Conservation (phyloP, 495 filamentous ascomycete species). For the Penicillium subrubescens region DNA sequence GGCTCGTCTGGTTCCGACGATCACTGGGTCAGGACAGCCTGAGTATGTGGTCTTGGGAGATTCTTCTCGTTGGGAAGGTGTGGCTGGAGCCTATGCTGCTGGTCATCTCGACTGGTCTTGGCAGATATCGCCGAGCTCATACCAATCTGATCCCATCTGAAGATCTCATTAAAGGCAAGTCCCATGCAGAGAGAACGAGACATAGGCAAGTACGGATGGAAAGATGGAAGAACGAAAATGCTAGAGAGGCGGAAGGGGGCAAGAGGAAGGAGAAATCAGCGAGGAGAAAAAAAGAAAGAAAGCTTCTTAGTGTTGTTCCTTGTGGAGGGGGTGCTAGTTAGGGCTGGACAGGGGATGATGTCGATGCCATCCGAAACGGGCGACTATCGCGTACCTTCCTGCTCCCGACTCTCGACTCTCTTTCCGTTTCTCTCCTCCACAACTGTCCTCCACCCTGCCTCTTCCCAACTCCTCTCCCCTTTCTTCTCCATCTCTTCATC, state of each 20-base stretch:
- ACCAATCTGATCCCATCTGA: background rate
- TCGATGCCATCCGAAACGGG: background rate
- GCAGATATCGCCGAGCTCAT: constrained; percentile 41
- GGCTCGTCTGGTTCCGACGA: constrained; percentile 56
- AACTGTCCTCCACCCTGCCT: background rate
- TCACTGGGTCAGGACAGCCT: constrained; percentile 62
- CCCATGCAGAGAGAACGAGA: background rate
- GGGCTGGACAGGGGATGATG: background rate
- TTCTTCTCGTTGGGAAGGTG: constrained; percentile 51
- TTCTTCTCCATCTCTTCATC: background rate
- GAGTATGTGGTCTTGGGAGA: constrained; percentile 54
- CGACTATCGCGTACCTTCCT: constrained; percentile 2
- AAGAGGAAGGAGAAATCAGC: background rate
- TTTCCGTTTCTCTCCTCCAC: background rate
- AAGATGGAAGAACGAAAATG: background rate
- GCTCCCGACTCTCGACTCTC: background rate
- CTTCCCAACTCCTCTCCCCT: background rate
- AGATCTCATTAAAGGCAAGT: background rate
- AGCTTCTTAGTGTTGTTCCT: background rate
- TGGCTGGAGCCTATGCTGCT: constrained; percentile 54
- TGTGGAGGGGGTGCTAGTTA: background rate
- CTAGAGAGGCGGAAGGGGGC: background rate
- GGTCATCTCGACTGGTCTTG: constrained; percentile 59
- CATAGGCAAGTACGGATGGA: background rate
- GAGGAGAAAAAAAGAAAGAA: background rate